Evolutionary conservation across 2,329 filamentous ascomycete species (phyloP), one percentile per base, ranked within the genome.

Genomic region (Neopestalotiopsis sp.): DNA sequence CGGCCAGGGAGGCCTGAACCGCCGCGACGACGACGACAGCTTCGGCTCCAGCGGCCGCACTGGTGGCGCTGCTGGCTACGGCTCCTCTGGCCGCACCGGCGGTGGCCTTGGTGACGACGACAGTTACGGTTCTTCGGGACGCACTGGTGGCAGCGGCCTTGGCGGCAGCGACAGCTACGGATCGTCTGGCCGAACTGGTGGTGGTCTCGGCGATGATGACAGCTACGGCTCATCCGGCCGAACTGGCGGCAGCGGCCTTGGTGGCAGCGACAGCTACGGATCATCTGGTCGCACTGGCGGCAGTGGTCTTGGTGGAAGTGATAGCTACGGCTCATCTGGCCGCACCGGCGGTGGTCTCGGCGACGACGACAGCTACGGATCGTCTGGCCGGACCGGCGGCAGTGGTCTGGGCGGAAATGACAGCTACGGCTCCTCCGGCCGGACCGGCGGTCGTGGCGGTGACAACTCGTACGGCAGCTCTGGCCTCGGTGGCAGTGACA

Each of bases 401-500:
- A 7, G 9, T 7, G 10, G 9, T 1, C 69, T 69, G 56, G 72
- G 69, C 71, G 72, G 66, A 59, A 60, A 74, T 71, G 72, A 76
- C 68, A 73, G 68, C 73, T 76, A 74, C 74, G 72, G 71, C 67
- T 52, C 71, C 17, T 70, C 69, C 2, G 70, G 69, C 49, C 71
- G 52, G 57, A 34, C 69, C 28, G 69, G 70, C 2, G 71, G 69
- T 38, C 65, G 73, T 42, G 72, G 70, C 71, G 72, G 66, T 60
- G 63, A 74, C 71, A 72, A 76, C 68, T 73, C 70, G 73, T 76
- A 74, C 74, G 72, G 71, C 68, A 40, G 70, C 32, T 69, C 69
- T 2, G 71, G 70, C 42, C 71, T 40, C 70, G 73, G 76, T 69
- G 77, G 75, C 67, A 75, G 75, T 72, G 74, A 78, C 40, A 58